Percentiles rank a stretch among this genome's conserved stretches.
phyloP scores from a whole-genome alignment of 139 green algal genomes.

The Closterium sp. region DNA sequence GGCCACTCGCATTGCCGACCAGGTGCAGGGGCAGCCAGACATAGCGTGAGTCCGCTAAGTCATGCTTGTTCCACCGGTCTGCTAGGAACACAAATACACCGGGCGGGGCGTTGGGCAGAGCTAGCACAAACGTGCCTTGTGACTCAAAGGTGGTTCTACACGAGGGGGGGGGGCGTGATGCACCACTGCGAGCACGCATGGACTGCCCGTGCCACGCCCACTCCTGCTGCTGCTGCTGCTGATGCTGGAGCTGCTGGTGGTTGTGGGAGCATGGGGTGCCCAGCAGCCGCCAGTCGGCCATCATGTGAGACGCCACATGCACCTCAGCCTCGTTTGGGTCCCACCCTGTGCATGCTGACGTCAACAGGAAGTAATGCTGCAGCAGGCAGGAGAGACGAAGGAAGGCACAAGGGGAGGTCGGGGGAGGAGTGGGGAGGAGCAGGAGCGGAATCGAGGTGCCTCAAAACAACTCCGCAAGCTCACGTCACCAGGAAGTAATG shows the following conservation, averaged over 20 bases:
- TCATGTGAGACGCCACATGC: constrained; percentile 32
- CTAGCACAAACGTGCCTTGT: constrained; percentile 39
- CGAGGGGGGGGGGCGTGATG: no score
- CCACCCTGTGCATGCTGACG: constrained; percentile 62
- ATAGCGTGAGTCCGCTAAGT: constrained; percentile 23
- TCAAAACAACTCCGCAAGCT: constrained; percentile 58
- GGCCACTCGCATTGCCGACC: neutral
- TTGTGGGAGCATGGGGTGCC: constrained; percentile 49
- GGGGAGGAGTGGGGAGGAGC: neutral
- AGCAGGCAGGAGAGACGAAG: neutral
- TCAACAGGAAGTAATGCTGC: constrained; percentile 55
- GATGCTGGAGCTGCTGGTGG: neutral
- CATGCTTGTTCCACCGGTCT: constrained; percentile 32
- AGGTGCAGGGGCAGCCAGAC: constrained; percentile 39
- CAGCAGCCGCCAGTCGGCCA: constrained; percentile 39
- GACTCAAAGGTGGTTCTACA: constrained; percentile 29
- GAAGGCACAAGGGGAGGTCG: neutral
- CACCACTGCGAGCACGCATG: neutral
- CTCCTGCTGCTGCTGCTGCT: neutral
- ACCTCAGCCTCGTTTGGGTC: constrained; percentile 51
- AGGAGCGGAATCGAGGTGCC: no score
- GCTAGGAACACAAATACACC: constrained; percentile 38
- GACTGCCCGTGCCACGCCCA: neutral
- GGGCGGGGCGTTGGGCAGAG: constrained; percentile 8
- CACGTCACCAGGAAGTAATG: constrained; percentile 56